phyloP scores from a whole-genome alignment of 1,284 basidiomycete genomes.

The Trichosporon sp. region DNA sequence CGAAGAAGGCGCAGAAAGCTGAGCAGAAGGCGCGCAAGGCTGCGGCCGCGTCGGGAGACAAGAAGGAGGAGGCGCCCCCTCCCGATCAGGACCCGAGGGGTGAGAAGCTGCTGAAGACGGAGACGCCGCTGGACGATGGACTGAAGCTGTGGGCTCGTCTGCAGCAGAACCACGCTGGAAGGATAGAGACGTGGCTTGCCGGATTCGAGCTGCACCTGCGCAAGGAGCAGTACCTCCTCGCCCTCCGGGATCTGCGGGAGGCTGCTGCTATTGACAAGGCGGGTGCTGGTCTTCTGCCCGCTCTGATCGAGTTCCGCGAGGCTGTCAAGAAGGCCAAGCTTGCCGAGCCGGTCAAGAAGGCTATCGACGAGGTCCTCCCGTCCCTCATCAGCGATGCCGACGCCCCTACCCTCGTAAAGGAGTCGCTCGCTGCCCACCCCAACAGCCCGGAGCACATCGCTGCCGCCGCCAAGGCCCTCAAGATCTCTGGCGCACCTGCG shows the following conservation, averaged over 20 bases:
- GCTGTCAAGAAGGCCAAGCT: slow-evolving; percentile 42
- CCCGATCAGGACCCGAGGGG: slow-evolving; percentile 80
- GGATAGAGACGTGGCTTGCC: slow-evolving; percentile 66
- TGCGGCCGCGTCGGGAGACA: slow-evolving; percentile 59
- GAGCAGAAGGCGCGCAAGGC: slow-evolving; percentile 74
- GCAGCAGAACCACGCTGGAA: slow-evolving; percentile 53
- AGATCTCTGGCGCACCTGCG: slow-evolving; percentile 49
- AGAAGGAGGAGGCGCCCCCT: slow-evolving; percentile 58
- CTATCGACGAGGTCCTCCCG: slow-evolving; percentile 48
- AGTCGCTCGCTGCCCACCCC: slow-evolving; percentile 59
- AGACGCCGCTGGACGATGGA: slow-evolving; percentile 71
- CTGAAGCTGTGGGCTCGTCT: slow-evolving; percentile 68
- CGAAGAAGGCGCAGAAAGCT: slow-evolving; percentile 85
- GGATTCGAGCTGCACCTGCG: slow-evolving; percentile 76
- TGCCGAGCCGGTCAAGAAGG: slow-evolving; percentile 42
- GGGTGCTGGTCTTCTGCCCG: slow-evolving; percentile 64
- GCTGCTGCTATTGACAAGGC: slow-evolving; percentile 58
- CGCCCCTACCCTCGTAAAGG: slow-evolving; percentile 60
- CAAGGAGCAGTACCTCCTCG: slow-evolving; percentile 73
- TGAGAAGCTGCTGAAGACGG: slow-evolving; percentile 58
- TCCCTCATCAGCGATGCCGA: slow-evolving; percentile 54
- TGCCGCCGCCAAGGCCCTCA: slow-evolving; percentile 57
- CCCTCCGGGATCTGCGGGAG: slow-evolving; percentile 62
- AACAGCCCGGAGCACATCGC: slow-evolving; percentile 56
- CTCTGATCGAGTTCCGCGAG: slow-evolving; percentile 61